Conservation (phyloP, 306 rosid species). For the Prunus armeniaca region DNA sequence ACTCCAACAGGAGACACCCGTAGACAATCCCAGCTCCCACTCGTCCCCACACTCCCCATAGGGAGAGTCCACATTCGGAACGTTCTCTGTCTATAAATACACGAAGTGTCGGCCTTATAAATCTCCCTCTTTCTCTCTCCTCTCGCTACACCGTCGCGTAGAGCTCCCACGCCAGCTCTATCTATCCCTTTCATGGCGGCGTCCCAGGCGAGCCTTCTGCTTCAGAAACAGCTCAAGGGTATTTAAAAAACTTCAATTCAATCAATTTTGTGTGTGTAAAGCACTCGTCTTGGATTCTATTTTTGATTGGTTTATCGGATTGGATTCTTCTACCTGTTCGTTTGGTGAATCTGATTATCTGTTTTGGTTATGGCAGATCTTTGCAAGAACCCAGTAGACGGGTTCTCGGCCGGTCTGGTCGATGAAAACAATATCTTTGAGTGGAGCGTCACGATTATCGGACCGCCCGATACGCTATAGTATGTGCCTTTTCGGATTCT, state of each 20-base stretch:
- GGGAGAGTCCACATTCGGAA: slow-evolving; percentile 21
- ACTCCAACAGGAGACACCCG: not conserved
- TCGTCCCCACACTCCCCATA: not conserved
- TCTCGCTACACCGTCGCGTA: slow-evolving; percentile 5
- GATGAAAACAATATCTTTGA: slow-evolving; percentile 89
- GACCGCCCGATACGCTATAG: slow-evolving; percentile 99
- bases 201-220: slow-evolving; percentile 93
- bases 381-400: slow-evolving; percentile 91
- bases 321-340: slow-evolving; percentile 9
- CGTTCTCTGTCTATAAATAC: slow-evolving; percentile 28
- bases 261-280: not conserved
- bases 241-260: not conserved
- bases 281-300: not conserved
- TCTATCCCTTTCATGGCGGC: slow-evolving; percentile 56
- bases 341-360: not conserved
- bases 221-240: slow-evolving; percentile 96
- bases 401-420: slow-evolving; percentile 94
- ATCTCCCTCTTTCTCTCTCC: slow-evolving; percentile 13
- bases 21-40: not conserved
- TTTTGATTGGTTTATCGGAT: slow-evolving; percentile 29
- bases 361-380: slow-evolving; percentile 56
- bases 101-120: slow-evolving; percentile 24
- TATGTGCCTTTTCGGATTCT: slow-evolving; percentile 24
- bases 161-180: slow-evolving; percentile 17
- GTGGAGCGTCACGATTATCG: slow-evolving; percentile 98